Evolutionary conservation across 2,329 filamentous ascomycete species (phyloP).

Genomic region (Fusarium nanum): DNA sequence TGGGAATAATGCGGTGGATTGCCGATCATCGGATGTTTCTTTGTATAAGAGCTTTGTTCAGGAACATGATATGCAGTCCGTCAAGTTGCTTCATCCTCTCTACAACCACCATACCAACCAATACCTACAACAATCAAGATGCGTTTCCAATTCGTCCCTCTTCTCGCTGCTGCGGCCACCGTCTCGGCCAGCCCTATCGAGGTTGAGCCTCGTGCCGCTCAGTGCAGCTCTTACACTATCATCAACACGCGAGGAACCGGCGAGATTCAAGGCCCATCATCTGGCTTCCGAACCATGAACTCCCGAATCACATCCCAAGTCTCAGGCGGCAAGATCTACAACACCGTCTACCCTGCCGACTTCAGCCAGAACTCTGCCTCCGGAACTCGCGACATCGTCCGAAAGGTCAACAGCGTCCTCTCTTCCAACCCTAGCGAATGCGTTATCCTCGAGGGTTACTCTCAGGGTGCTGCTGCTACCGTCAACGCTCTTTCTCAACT

Average conservation of each 20-base stretch:
- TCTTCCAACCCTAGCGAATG: slow-evolving; percentile 8
- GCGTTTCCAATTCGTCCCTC: slow-evolving; percentile 1
- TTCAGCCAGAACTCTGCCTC: slow-evolving; percentile 6
- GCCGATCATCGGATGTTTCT: neutral
- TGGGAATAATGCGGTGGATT: neutral
- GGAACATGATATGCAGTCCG: neutral
- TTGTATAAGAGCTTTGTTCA: neutral
- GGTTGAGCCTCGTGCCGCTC: neutral
- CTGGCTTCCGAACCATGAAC: slow-evolving; percentile 25
- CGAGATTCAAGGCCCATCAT: slow-evolving; percentile 3
- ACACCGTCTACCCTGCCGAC: slow-evolving; percentile 17
- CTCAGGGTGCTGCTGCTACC: slow-evolving; percentile 20
- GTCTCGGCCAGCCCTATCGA: neutral
- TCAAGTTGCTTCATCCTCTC: neutral
- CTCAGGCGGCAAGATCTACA: slow-evolving; percentile 17
- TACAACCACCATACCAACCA: neutral
- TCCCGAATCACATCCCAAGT: slow-evolving; percentile 8
- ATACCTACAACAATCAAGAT: neutral
- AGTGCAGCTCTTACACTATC: slow-evolving; percentile 20
- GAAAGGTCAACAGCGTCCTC: slow-evolving; percentile 5
- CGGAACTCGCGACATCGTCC: slow-evolving; percentile 8
- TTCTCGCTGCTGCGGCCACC: neutral
- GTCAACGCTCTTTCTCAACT: slow-evolving; percentile 14
- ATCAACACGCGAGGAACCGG: slow-evolving; percentile 26
- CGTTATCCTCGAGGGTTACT: slow-evolving; percentile 19